Evolutionary conservation across 305 asterid species (phyloP).

Genomic region (Salvia sclarea): DNA sequence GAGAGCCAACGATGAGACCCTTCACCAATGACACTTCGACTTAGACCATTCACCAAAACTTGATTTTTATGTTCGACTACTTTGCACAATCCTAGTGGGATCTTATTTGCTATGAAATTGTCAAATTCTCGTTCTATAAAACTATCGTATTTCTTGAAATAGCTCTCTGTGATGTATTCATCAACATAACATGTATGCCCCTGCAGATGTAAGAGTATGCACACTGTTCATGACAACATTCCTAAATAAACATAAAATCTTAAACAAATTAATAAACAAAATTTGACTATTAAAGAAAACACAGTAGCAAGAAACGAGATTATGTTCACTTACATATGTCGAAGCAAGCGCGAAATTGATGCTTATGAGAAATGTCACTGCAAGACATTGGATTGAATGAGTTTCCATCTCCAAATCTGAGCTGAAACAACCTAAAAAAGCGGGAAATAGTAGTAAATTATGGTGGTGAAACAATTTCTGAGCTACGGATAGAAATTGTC

Average conservation of each 20-base stretch:
- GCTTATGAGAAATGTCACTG: constrained; percentile 26
- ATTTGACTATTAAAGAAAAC: background rate
- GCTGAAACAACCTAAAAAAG: constrained; percentile 20
- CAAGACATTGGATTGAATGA: constrained; percentile 18
- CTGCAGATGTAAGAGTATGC: constrained; percentile 35
- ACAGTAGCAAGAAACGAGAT: background rate
- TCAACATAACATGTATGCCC: constrained; percentile 35
- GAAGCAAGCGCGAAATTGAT: constrained; percentile 23
- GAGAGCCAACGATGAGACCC: constrained; percentile 84
- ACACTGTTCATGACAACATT: too few relatives aligned
- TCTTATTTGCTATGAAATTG: constrained; percentile 43
- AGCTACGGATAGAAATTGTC: background rate
- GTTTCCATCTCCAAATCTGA: constrained; percentile 35
- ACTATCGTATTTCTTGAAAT: constrained; percentile 48
- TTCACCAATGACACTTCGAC: constrained; percentile 63
- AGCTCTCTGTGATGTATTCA: constrained; percentile 51
- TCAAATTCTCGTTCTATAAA: constrained; percentile 49
- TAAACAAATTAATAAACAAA: background rate
- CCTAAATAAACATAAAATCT: too few relatives aligned
- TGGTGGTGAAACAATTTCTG: constrained; percentile 1
- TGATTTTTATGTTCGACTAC: constrained; percentile 35
- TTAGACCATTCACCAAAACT: constrained; percentile 27
- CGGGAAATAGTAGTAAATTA: background rate
- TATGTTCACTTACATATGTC: constrained; percentile 39
- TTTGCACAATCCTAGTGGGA: constrained; percentile 43